Conservation (phyloP, 1,284 basidiomycete genomes). For the Polyporus tsugae region DNA sequence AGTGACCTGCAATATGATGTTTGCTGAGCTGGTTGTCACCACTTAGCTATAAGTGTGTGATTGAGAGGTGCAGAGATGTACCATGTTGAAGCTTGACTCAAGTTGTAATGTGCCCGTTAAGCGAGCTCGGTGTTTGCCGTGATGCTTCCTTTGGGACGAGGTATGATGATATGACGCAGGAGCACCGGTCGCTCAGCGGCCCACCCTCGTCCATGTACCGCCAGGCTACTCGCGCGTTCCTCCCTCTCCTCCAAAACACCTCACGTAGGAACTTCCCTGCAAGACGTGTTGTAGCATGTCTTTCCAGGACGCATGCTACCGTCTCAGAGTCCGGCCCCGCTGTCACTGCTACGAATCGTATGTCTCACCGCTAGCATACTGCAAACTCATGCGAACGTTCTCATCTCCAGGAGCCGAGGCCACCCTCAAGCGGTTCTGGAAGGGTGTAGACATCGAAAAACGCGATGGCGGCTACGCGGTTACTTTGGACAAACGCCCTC, state of each 20-base stretch:
- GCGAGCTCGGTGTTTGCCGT: neutral
- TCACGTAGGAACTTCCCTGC: conserved; percentile 19
- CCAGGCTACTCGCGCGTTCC: conserved; percentile 26
- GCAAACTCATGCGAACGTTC: conserved; percentile 15
- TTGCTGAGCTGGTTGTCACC: too few species aligned
- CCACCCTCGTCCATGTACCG: conserved; percentile 26
- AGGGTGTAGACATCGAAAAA: conserved; percentile 77
- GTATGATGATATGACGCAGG: neutral
- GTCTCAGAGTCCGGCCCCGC: conserved; percentile 36
- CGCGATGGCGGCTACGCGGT: conserved; percentile 69
- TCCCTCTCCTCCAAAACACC: conserved; percentile 20
- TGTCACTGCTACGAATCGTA: conserved; percentile 45
- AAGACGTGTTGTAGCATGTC: conserved; percentile 6
- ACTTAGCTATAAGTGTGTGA: too few species aligned
- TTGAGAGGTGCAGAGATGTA: too few species aligned
- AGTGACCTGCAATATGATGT: too few species aligned
- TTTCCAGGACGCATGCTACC: conserved; percentile 30
- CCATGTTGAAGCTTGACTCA: too few species aligned
- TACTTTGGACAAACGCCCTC: conserved; percentile 84
- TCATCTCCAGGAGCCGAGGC: conserved; percentile 78
- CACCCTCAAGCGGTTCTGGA: conserved; percentile 92
- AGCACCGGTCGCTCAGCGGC: neutral
- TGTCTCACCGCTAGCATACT: neutral
- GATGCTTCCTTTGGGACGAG: neutral
- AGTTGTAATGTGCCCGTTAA: too few species aligned